Percentiles rank a stretch among this genome's conserved stretches.
These are phyloP conservation scores for Zygoascus ofunaensis DNA, from an alignment of 805 yeast genomes.

Conservation along the genomic window DNA sequence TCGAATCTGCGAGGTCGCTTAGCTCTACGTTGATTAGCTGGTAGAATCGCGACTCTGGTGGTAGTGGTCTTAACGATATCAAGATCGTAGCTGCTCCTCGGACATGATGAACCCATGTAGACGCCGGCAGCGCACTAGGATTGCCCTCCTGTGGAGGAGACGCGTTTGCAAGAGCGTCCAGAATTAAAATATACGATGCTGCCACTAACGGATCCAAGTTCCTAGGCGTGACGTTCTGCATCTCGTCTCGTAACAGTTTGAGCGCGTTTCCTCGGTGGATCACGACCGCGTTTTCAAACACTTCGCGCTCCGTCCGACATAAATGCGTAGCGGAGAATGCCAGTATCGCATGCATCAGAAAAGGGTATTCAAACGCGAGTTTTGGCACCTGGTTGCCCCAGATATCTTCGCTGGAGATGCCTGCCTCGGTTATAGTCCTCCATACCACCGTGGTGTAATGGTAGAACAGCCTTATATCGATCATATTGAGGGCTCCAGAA, in stretches of 20 bases:
- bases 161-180: conserved; percentile 89
- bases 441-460: conserved; percentile 82
- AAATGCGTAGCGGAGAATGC: conserved; percentile 92
- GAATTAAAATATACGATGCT: conserved; percentile 75
- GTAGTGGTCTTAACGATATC: conserved; percentile 92
- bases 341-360: conserved; percentile 81
- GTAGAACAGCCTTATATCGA: conserved; percentile 75
- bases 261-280: conserved; percentile 79
- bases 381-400: conserved; percentile 87
- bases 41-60: conserved; percentile 55
- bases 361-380: conserved; percentile 80
- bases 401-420: conserved; percentile 73
- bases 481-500: conserved; percentile 43
- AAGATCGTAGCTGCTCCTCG: conserved; percentile 94
- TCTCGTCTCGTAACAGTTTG: conserved; percentile 72
- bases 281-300: conserved; percentile 25
- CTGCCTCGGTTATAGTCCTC: conserved; percentile 81
- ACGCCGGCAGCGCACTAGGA: conserved; percentile 64
- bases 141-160: conserved; percentile 38
- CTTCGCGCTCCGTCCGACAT: conserved; percentile 68
- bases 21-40: conserved; percentile 76
- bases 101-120: conserved; percentile 96
- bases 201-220: conserved; percentile 87
- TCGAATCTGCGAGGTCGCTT: conserved; percentile 70
- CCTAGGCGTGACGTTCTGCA: conserved; percentile 68